A percentile compares a stretch with the other conserved stretches of the same genome.
phyloP scores from a whole-genome alignment of 2,329 filamentous ascomycete species.

The Gliomastix tumulicola region DNA sequence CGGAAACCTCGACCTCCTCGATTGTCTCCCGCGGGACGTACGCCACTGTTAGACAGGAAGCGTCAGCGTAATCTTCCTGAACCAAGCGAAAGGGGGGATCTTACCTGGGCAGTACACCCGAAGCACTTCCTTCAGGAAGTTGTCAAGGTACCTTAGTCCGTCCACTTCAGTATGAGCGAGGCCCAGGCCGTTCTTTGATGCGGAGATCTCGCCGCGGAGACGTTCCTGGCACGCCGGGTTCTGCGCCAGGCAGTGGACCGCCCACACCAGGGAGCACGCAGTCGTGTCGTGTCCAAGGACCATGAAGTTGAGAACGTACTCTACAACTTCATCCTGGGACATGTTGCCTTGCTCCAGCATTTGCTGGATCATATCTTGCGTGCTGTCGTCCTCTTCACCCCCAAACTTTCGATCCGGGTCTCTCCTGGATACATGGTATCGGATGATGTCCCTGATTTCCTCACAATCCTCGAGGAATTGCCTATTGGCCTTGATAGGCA shows the following conservation, averaged over 20 bases:
- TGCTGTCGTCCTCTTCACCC: neutral
- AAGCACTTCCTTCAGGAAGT: slow-evolving; percentile 34
- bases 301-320: slow-evolving; percentile 32
- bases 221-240: slow-evolving; percentile 26
- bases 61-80: too few species aligned
- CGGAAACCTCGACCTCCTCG: slow-evolving; percentile 24
- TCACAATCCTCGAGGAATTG: slow-evolving; percentile 22
- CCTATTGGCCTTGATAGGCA: slow-evolving; percentile 25
- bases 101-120: slow-evolving; percentile 30
- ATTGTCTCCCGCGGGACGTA: slow-evolving; percentile 23
- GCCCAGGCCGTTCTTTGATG: slow-evolving; percentile 8
- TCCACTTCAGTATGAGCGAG: slow-evolving; percentile 14
- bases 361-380: slow-evolving; percentile 20
- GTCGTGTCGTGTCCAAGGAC: slow-evolving; percentile 38
- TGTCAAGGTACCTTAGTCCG: slow-evolving; percentile 27
- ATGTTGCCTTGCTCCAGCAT: slow-evolving; percentile 20
- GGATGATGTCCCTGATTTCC: slow-evolving; percentile 19
- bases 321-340: slow-evolving; percentile 17
- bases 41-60: slow-evolving; percentile 12
- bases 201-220: slow-evolving; percentile 27
- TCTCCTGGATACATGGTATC: slow-evolving; percentile 11
- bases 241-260: slow-evolving; percentile 27
- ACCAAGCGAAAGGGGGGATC: neutral
- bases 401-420: slow-evolving; percentile 4
- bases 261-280: slow-evolving; percentile 33